Percentiles rank a stretch among this genome's conserved stretches.
These are phyloP conservation scores for Chlorencoelia australis DNA, from an alignment of 2,329 filamentous ascomycete genomes.

Conservation along the genomic window DNA sequence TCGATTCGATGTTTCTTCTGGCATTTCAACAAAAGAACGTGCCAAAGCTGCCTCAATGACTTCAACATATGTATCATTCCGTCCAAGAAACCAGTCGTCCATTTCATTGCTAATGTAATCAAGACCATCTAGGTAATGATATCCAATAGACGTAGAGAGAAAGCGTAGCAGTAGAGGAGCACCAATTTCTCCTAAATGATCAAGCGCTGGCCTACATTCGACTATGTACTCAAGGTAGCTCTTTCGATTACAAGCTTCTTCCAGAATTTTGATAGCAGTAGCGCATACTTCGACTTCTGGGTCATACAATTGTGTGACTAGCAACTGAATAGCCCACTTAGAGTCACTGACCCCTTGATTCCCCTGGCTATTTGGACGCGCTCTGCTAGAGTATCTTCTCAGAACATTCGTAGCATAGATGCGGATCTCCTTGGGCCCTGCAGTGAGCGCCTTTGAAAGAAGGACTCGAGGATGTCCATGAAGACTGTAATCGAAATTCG, in stretches of 20 bases:
- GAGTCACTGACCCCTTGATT: constrained; percentile 50
- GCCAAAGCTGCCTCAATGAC: constrained; percentile 94
- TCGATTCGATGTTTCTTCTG: constrained; percentile 30
- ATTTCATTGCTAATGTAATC: constrained; percentile 99
- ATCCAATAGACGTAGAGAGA: constrained; percentile 89
- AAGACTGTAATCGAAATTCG: constrained; percentile 85
- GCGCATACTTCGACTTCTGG: constrained; percentile 95
- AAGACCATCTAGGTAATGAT: constrained; percentile 90
- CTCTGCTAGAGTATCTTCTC: constrained; percentile 69
- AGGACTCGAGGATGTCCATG: constrained; percentile 86
- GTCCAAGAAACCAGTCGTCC: constrained; percentile 98
- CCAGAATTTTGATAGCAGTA: constrained; percentile 90
- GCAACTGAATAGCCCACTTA: constrained; percentile 89
- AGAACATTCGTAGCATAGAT: constrained; percentile 82
- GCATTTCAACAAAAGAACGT: constrained; percentile 55
- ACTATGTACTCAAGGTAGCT: constrained; percentile 91
- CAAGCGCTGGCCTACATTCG: constrained; percentile 85
- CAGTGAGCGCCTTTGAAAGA: constrained; percentile 85
- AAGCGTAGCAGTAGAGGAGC: constrained; percentile 88
- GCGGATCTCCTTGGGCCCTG: constrained; percentile 81
- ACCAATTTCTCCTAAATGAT: constrained; percentile 93
- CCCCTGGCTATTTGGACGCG: constrained; percentile 31
- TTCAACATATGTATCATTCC: constrained; percentile 91
- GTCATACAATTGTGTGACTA: constrained; percentile 98
- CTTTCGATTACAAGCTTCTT: constrained; percentile 92